Percentiles rank a stretch among this genome's conserved stretches.
Conservation (phyloP, 169 alveolate genomes). For the Amoebophrya sp. region DNA sequence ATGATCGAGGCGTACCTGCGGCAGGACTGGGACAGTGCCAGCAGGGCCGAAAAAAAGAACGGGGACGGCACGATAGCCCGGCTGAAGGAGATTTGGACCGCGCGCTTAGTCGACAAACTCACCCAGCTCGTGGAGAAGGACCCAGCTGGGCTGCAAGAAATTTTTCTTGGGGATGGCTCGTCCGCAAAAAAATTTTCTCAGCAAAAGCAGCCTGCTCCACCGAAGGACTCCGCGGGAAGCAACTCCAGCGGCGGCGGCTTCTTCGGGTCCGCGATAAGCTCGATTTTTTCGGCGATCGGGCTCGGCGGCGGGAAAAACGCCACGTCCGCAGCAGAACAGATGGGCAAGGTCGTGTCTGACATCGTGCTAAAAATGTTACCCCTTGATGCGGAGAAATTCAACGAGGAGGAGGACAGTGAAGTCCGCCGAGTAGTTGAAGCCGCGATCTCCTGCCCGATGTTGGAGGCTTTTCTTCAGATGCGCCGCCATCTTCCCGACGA, state of each 20-base stretch:
- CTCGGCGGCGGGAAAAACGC: not conserved
- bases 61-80: not conserved
- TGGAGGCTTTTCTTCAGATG: not conserved
- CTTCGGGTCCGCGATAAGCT: not conserved
- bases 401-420: not conserved
- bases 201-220: not conserved
- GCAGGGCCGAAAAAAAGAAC: not conserved
- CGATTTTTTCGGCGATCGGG: not conserved
- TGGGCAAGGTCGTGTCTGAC: not conserved
- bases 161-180: not conserved
- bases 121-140: not conserved
- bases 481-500: not conserved
- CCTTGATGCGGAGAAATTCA: not conserved
- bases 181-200: not conserved
- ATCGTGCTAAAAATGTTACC: not conserved
- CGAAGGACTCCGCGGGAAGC: not conserved
- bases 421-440: not conserved
- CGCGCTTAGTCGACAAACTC: not conserved
- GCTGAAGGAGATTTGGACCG: not conserved
- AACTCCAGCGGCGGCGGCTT: not conserved
- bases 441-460: not conserved
- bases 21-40: not conserved
- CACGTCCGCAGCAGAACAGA: not conserved
- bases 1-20: not conserved
- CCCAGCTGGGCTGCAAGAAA: not conserved